Evolutionary conservation across 73 alveolate genomes (phyloP).

Genomic region (Tetrahymena malaccensis): DNA sequence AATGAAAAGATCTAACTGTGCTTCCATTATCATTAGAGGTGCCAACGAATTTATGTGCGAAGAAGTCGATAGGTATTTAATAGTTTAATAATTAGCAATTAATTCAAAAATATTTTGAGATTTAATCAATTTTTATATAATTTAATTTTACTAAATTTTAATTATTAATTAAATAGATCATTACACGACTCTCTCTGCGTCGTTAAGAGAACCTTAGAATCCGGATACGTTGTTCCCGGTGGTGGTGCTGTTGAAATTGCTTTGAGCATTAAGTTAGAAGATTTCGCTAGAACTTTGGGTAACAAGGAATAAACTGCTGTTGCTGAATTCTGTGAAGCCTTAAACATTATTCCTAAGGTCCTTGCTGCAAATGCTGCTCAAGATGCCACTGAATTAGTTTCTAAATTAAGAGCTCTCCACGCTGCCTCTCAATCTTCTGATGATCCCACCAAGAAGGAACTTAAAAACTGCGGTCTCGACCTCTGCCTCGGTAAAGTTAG

Average conservation of each 20-base stretch:
- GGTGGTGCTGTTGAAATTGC: constrained; percentile 99
- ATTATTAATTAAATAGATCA: constrained; percentile 37
- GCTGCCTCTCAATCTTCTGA: constrained; percentile 68
- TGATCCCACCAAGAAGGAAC: constrained; percentile 47
- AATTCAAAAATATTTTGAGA: not conserved
- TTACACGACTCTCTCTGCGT: constrained; percentile 97
- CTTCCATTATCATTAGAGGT: constrained; percentile 89
- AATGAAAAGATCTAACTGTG: constrained; percentile 70
- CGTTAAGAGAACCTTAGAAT: constrained; percentile 93
- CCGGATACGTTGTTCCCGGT: constrained; percentile 90
- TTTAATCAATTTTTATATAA: not conserved
- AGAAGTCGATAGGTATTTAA: constrained; percentile 67
- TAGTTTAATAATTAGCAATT: not conserved
- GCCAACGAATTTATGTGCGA: constrained; percentile 98
- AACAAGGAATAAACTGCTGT: constrained; percentile 96
- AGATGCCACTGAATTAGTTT: constrained; percentile 91
- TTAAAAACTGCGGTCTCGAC: constrained; percentile 88
- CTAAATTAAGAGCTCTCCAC: constrained; percentile 89
- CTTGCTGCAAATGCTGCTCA: constrained; percentile 98
- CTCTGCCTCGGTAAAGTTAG: constrained; percentile 86
- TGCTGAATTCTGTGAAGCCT: constrained; percentile 94
- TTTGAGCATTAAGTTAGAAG: constrained; percentile 88
- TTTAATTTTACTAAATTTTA: not conserved
- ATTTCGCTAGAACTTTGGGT: constrained; percentile 84
- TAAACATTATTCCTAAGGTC: constrained; percentile 93